These are phyloP conservation scores for Citrullus amarus DNA, from an alignment of 306 rosid species.

Conservation along the genomic window DNA sequence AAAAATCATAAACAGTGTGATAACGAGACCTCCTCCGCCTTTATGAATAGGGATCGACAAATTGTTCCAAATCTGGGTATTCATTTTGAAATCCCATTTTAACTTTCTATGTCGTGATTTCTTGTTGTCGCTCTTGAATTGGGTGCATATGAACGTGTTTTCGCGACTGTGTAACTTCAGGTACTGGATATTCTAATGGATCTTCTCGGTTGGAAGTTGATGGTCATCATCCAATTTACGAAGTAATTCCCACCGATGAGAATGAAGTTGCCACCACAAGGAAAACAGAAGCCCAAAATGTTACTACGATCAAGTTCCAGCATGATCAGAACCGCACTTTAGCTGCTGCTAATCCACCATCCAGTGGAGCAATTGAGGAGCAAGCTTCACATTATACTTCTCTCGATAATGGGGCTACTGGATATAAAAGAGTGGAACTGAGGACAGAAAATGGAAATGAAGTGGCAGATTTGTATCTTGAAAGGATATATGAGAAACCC, in stretches of 20 bases:
- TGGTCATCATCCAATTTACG: neutral
- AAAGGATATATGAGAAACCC: constrained; percentile 34
- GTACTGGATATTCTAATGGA: constrained; percentile 6
- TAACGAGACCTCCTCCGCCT: neutral
- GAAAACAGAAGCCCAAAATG: neutral
- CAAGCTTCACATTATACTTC: constrained; percentile 9
- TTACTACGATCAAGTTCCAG: neutral
- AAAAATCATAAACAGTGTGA: neutral
- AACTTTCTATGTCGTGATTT: neutral
- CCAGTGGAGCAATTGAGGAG: neutral
- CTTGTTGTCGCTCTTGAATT: neutral
- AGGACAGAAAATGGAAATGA: constrained; percentile 15
- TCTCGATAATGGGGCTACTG: constrained; percentile 8
- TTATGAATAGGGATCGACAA: neutral
- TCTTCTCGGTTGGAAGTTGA: constrained; percentile 2
- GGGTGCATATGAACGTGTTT: neutral
- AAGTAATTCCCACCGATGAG: constrained; percentile 5
- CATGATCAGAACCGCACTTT: neutral
- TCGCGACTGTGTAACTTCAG: constrained; percentile 12
- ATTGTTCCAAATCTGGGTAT: neutral
- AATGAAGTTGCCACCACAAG: neutral
- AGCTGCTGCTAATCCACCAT: constrained; percentile 14
- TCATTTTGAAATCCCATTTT: neutral
- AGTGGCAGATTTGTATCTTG: constrained; percentile 36
- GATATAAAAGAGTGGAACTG: constrained; percentile 9